Evolutionary conservation across 2,329 filamentous ascomycete species (phyloP), one percentile per base, ranked within the genome.

Genomic region (Pestalotiopsis sp.): DNA sequence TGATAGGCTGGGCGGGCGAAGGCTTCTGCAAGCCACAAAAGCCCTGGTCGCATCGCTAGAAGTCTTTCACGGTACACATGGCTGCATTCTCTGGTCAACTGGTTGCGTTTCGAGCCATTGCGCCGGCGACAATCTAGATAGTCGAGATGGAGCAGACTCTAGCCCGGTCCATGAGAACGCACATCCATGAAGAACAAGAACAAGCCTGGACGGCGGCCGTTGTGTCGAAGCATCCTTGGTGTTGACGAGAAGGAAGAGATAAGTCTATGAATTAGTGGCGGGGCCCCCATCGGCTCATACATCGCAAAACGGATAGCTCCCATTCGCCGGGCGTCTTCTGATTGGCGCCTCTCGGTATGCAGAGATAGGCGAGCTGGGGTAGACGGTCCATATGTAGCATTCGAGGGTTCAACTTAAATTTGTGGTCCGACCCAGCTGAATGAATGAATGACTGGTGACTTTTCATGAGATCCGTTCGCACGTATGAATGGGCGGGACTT

Each of bases 231-330:
- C 36, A 36, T 27, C 25, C n/a, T 20, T 38, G 31, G 27, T 13
- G 31, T 39, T 62, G 27, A 36, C 17, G 45, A 52, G 31, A 39
- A 36, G 13, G 36, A 52, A 45, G 41, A 64, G 61, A 64, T 64
- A 64, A 64, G 41, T 64, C 13, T 25, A 49, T 59, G 23, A 38
- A 23, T 31, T 20, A 45, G 39, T 5, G 59, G 61, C 39, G 61
- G 61, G 61, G 61, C 25, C 20, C 14, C 17, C 25, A n/a, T 49
- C 61, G 61, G 61, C 61, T 39, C 38, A 64, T 52, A n/a, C 36
- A 49, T 17, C 61, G 41, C 20, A 62, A 64, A 64, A 49, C 38
- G 61, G 61, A 64, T 45, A 45, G 61, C n/a, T 52, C 49, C 61
- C 20, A 36, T 36, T 11, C 14, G 39, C 20, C 25, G 61, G 39